These are phyloP conservation scores for Lachancea quebecensis DNA, from an alignment of 805 yeast genomes.

Conservation along the genomic window DNA sequence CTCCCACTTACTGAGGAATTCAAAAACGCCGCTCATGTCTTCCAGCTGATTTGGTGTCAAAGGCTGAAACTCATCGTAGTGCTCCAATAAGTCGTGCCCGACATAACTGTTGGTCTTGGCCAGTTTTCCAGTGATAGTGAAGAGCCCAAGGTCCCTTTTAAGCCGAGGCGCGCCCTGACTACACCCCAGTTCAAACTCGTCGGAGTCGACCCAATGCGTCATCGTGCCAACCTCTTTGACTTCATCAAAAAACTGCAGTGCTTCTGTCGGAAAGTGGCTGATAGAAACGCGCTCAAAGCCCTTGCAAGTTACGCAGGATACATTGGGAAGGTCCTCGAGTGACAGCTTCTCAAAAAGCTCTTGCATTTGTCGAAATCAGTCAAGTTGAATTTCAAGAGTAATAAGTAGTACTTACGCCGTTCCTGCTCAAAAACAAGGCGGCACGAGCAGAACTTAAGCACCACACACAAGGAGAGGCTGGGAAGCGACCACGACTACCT, in stretches of 20 bases:
- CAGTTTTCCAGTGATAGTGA: slow-evolving; percentile 6
- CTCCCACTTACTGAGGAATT: slow-evolving; percentile 14
- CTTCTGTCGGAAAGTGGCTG: slow-evolving; percentile 6
- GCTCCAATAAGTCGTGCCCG: slow-evolving; percentile 21
- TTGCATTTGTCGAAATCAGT: not conserved
- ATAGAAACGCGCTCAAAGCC: slow-evolving; percentile 8
- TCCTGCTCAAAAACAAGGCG: too few relatives aligned
- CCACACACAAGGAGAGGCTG: too few relatives aligned
- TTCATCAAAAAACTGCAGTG: slow-evolving; percentile 13
- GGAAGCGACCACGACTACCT: too few relatives aligned
- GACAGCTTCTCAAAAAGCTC: not conserved
- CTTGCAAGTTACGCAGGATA: slow-evolving; percentile 1
- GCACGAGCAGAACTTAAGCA: too few relatives aligned
- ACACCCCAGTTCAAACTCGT: not conserved
- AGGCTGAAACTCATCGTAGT: slow-evolving; percentile 16
- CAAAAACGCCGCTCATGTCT: slow-evolving; percentile 17
- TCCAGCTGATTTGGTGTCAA: slow-evolving; percentile 18
- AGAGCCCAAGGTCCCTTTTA: slow-evolving; percentile 9
- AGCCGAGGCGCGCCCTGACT: slow-evolving; percentile 10
- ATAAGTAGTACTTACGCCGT: not conserved
- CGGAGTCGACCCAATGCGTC: slow-evolving; percentile 9
- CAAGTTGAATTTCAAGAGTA: too few relatives aligned
- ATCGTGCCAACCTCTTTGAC: slow-evolving; percentile 17
- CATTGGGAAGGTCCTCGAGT: not conserved
- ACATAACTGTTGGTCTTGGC: slow-evolving; percentile 13